Base-by-base conservation (phyloP, 2,329 filamentous ascomycete species). In the Colletotrichum simmondsii region DNA sequence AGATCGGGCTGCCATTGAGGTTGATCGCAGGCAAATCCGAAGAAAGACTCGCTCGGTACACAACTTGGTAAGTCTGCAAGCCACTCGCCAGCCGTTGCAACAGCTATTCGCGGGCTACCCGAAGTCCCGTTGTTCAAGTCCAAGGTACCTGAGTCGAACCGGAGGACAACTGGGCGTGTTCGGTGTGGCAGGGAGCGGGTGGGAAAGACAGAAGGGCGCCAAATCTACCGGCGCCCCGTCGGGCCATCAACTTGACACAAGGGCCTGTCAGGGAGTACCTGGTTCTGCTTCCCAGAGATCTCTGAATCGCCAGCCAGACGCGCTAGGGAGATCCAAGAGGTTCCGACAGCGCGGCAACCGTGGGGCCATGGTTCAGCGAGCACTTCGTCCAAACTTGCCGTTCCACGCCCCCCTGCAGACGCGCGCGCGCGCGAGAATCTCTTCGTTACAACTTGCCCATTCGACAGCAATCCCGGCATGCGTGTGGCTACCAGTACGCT, bases 331-430 rank as follows among this genome's bases (percentile, higher is more conserved):
- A 62, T 53, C 46, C 65, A 62, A 69, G 42, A 69, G 42, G 22
- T 69, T 59, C 70, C 70, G 70, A 65, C 70, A 72, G 65, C 70
- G 54, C 65, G 70, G 70, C 70, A 72, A 72, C 59, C 65, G 70
- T 72, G 70, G 70, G 65, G 65, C 65, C 32, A 19, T 42, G 12
- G 16, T 24, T n/a, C 68, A 35, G 26, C 57, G 68, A 60, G 56
- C 46, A 53, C 59, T 69, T 72, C 65, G 65, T 69, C 69, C 69
- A 72, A 72, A 72, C 65, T 65, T 72, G 65, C 70, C 65, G 52
- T 54, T 14, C 67, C 49, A 26, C 49, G 30, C 62, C 32, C 26
- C 53, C 24, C 19, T 22, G 49, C 35, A 42, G 32, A 35, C 52
- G 26, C 66, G 67, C 46, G 19, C 57, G 64, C 24, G 22, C 58